Percentiles rank a stretch among this genome's conserved stretches.
Conservation (phyloP, 208 protist genomes). For the Leishmania braziliensis region DNA sequence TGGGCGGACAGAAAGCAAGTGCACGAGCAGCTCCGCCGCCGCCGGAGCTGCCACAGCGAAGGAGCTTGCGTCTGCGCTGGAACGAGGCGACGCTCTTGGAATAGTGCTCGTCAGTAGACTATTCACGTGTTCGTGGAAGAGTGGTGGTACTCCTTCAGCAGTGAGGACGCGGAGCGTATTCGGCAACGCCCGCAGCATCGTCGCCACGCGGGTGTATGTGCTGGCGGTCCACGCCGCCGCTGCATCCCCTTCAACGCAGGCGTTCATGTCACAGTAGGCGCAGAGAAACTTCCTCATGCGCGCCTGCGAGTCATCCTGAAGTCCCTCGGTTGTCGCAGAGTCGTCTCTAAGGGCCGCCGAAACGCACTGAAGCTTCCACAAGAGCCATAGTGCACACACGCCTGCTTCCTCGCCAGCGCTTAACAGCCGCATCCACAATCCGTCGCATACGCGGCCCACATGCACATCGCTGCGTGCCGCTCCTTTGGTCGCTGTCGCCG, state of each 20-base stretch:
- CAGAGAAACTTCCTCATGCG: not conserved
- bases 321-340: not conserved
- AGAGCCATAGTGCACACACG: constrained; percentile 26
- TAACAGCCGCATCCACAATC: not conserved
- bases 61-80: not conserved
- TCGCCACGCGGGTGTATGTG: not conserved
- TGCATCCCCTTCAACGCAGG: not conserved
- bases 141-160: constrained; percentile 10
- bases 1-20: constrained; percentile 22
- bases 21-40: constrained; percentile 16
- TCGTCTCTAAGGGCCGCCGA: not conserved
- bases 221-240: not conserved
- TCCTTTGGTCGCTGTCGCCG: not conserved
- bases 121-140: constrained; percentile 17
- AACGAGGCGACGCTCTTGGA: not conserved
- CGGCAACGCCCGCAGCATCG: constrained; percentile 10
- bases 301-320: not conserved
- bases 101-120: constrained; percentile 9
- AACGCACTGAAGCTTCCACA: constrained; percentile 26
- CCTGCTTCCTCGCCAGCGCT: not conserved
- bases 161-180: constrained; percentile 9
- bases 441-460: not conserved
- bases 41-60: not conserved
- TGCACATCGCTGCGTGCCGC: not conserved
- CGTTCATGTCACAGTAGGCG: not conserved